phyloP scores from a whole-genome alignment of 2,329 filamentous ascomycete species.

The Amesomyces nigricolor region DNA sequence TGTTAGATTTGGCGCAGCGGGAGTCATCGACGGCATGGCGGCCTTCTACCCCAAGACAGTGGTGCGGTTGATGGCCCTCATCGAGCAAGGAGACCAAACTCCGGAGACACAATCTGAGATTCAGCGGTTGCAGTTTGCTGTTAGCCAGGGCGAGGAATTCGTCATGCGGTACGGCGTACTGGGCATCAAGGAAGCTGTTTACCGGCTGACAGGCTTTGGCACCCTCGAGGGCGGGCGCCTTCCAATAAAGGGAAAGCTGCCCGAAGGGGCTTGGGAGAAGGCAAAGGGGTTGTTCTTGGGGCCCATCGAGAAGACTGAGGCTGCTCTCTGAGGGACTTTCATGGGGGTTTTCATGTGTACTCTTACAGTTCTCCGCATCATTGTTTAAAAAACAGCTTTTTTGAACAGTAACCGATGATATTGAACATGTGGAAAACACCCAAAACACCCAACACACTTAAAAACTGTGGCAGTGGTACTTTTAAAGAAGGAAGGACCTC shows the following conservation, averaged over 20 bases:
- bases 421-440: too few relatives aligned
- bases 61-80: conserved; percentile 49
- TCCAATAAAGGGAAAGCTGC: conserved; percentile 52
- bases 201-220: conserved; percentile 51
- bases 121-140: conserved; percentile 53
- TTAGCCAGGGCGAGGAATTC: conserved; percentile 57
- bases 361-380: too few relatives aligned
- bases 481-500: too few relatives aligned
- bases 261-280: conserved; percentile 50
- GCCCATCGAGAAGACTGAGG: conserved; percentile 28
- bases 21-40: conserved; percentile 61
- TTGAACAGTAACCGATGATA: too few relatives aligned
- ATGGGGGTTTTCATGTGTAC: too few relatives aligned
- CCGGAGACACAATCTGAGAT: conserved; percentile 43
- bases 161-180: conserved; percentile 56
- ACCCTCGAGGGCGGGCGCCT: conserved; percentile 53
- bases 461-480: too few relatives aligned
- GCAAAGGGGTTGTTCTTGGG: conserved; percentile 36
- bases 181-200: conserved; percentile 59
- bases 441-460: too few relatives aligned
- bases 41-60: conserved; percentile 60
- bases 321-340: conserved; percentile 7
- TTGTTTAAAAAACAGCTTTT: too few relatives aligned
- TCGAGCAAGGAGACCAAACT: conserved; percentile 22
- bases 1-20: conserved; percentile 56